Conservation (phyloP, 352 stramenopile species). For the Globisporangium emineosum region DNA sequence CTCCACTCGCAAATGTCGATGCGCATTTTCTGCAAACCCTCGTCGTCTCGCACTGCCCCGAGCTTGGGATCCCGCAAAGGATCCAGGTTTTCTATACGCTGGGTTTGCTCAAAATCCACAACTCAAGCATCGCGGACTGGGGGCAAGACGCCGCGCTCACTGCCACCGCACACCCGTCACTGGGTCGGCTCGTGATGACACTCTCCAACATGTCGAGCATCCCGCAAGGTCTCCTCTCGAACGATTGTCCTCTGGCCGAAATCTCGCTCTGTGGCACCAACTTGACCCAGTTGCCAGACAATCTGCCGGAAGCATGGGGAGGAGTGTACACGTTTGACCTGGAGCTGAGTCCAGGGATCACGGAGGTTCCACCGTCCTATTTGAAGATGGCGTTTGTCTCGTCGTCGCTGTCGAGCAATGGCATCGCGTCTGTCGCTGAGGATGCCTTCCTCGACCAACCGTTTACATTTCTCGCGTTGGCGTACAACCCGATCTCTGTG, state of each 20-base stretch:
- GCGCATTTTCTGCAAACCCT: neutral
- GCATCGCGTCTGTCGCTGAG: too few species aligned
- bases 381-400: too few species aligned
- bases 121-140: slow-evolving; percentile 9
- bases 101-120: slow-evolving; percentile 14
- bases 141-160: slow-evolving; percentile 11
- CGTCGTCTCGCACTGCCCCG: slow-evolving; percentile 11
- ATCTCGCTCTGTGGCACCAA: slow-evolving; percentile 15
- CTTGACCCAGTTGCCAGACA: slow-evolving; percentile 5
- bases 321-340: slow-evolving; percentile 1
- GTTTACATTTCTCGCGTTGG: neutral
- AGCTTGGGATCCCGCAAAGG: neutral
- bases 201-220: slow-evolving; percentile 8
- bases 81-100: slow-evolving; percentile 4
- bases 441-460: neutral
- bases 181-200: slow-evolving; percentile 4
- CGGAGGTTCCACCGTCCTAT: neutral
- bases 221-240: slow-evolving; percentile 5
- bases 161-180: neutral
- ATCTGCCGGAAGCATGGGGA: slow-evolving; percentile 6
- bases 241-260: slow-evolving; percentile 1
- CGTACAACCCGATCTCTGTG: neutral
- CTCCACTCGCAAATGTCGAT: neutral
- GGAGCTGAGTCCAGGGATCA: slow-evolving; percentile 3
- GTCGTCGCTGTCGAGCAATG: too few species aligned